Evolutionary conservation across 106 monocot species (phyloP).

Genomic region (Dendrobium officinale): DNA sequence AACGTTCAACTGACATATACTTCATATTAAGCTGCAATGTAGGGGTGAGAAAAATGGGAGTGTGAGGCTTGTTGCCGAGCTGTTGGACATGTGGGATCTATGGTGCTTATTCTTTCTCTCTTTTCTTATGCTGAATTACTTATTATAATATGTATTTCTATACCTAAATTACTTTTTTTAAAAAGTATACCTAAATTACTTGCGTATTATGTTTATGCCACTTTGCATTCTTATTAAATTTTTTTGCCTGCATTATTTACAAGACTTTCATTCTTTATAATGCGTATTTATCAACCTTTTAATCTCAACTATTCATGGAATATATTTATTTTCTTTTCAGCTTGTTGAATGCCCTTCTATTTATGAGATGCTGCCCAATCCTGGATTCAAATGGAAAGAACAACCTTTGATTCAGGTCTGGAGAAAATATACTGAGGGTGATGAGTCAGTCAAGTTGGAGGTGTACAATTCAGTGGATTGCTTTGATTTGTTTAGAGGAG

Average conservation of each 20-base stretch:
- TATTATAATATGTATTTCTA: not conserved
- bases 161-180: not conserved
- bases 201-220: not conserved
- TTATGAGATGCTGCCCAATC: constrained; percentile 83
- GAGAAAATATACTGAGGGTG: constrained; percentile 39
- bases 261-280: not conserved
- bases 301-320: not conserved
- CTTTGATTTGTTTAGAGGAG: constrained; percentile 67
- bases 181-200: not conserved
- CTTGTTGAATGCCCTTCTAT: constrained; percentile 90
- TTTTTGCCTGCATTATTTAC: not conserved
- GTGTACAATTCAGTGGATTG: constrained; percentile 43
- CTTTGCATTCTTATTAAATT: not conserved
- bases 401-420: constrained; percentile 64
- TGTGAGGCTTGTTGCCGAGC: not conserved
- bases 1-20: not conserved
- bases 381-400: constrained; percentile 62
- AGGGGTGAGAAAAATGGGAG: not conserved
- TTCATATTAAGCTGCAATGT: not conserved
- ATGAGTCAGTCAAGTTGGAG: constrained; percentile 37
- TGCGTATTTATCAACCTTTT: not conserved
- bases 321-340: constrained; percentile 24
- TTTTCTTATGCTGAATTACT: not conserved
- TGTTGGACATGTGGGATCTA: not conserved
- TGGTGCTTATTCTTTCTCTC: not conserved